These are phyloP conservation scores for Guyanaporus albipodus DNA, from an alignment of 768 basidiomycete species.

Conservation along the genomic window DNA sequence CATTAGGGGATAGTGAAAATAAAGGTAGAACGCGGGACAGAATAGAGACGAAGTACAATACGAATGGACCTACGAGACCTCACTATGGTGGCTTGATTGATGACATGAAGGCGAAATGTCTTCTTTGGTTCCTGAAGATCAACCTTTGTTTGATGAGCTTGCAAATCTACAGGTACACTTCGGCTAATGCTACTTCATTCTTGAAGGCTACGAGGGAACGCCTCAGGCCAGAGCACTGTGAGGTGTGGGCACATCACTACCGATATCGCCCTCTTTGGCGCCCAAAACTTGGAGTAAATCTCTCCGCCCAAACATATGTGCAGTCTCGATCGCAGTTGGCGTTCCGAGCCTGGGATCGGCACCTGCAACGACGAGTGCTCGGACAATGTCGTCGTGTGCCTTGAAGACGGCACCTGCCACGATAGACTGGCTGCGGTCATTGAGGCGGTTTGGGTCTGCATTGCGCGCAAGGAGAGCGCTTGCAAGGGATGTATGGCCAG, in stretches of 20 bases:
- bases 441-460: conserved; percentile 64
- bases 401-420: conserved; percentile 80
- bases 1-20: too few relatives aligned
- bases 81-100: too few relatives aligned
- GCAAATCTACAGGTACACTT: too few relatives aligned
- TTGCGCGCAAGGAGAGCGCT: conserved; percentile 50
- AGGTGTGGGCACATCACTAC: conserved; percentile 29
- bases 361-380: conserved; percentile 43
- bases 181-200: too few relatives aligned
- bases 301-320: conserved; percentile 61
- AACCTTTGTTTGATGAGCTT: too few relatives aligned
- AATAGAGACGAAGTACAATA: too few relatives aligned
- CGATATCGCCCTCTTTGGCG: conserved; percentile 50
- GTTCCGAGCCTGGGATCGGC: conserved; percentile 65
- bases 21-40: too few relatives aligned
- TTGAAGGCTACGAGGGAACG: background rate
- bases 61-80: too few relatives aligned
- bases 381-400: conserved; percentile 58
- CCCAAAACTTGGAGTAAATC: conserved; percentile 56
- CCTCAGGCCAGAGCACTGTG: conserved; percentile 10
- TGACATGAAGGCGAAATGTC: too few relatives aligned
- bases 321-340: conserved; percentile 45
- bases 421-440: conserved; percentile 70
- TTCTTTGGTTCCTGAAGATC: too few relatives aligned
- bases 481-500: conserved; percentile 56